Percentiles rank a stretch among this genome's conserved stretches.
These are phyloP conservation scores for Entomortierella parvispora DNA, from an alignment of 192 early-diverging fungal species.

Conservation along the genomic window DNA sequence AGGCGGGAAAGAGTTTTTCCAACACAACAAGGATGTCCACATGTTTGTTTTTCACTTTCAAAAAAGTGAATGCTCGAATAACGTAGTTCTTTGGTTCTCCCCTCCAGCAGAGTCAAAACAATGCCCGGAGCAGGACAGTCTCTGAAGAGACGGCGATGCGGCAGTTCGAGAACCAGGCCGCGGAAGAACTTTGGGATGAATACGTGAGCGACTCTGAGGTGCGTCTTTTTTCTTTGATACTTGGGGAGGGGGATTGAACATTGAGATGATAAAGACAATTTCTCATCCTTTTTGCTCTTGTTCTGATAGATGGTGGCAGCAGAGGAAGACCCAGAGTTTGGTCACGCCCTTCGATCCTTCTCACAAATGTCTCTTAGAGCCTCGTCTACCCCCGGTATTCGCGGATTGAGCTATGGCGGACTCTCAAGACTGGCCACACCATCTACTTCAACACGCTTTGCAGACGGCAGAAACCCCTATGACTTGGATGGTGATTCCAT, in stretches of 20 bases:
- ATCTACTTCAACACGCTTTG: conserved; percentile 13
- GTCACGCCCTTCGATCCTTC: conserved; percentile 12
- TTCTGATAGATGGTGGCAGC: not conserved
- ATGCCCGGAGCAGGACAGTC: no score
- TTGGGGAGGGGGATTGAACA: no score
- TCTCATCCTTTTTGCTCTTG: not conserved
- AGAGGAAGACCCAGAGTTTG: conserved; percentile 30
- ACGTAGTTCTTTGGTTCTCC: no score
- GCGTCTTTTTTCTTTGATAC: not conserved
- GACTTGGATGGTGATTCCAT: conserved; percentile 39
- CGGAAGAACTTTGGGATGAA: no score
- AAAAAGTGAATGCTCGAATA: no score
- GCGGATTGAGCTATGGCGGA: conserved; percentile 12
- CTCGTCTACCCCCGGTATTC: not conserved
- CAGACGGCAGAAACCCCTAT: conserved; percentile 31
- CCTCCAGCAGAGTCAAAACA: no score
- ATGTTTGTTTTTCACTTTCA: no score
- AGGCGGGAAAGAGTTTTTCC: no score
- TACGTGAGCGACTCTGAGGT: no score
- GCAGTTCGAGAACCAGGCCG: no score
- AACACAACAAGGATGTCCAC: no score
- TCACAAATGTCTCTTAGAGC: conserved; percentile 10
- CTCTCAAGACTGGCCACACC: not conserved
- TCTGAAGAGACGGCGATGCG: no score
- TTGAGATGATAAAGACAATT: not conserved